Percentiles rank a stretch among this genome's conserved stretches.
Evolutionary conservation across 2,329 filamentous ascomycete genomes (phyloP).

Genomic region (Phialophora expanda): DNA sequence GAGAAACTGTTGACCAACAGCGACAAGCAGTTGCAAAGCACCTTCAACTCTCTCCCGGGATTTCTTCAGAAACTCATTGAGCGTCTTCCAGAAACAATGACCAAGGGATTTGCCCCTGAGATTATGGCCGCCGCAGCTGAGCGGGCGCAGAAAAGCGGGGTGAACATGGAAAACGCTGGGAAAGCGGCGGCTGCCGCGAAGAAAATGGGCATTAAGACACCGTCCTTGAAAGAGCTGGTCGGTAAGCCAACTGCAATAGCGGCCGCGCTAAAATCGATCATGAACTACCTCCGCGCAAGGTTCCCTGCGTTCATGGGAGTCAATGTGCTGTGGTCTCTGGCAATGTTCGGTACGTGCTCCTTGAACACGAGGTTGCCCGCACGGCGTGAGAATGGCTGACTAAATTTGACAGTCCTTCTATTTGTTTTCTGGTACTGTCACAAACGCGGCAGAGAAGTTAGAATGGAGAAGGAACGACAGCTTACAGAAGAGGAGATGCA

Average conservation of each 20-base stretch:
- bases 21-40: constrained; percentile 67
- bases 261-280: constrained; percentile 83
- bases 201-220: constrained; percentile 70
- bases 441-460: constrained; percentile 86
- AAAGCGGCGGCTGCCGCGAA: constrained; percentile 64
- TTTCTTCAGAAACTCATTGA: constrained; percentile 87
- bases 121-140: constrained; percentile 78
- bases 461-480: constrained; percentile 68
- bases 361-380: background rate
- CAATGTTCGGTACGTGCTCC: constrained; percentile 74
- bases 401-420: constrained; percentile 69
- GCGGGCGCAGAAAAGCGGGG: constrained; percentile 64
- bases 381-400: constrained; percentile 1
- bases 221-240: constrained; percentile 76
- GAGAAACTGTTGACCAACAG: constrained; percentile 68
- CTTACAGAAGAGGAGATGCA: constrained; percentile 53
- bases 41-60: constrained; percentile 71
- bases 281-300: constrained; percentile 81
- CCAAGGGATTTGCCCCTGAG: constrained; percentile 76
- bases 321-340: constrained; percentile 88
- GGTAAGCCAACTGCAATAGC: constrained; percentile 87
- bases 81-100: constrained; percentile 80
- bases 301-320: constrained; percentile 92
- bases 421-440: constrained; percentile 98
- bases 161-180: constrained; percentile 60